A percentile compares a stretch with the other conserved stretches of the same genome.
phyloP scores from a whole-genome alignment of 2,329 filamentous ascomycete genomes.

The Trichoderma cornu-damae region DNA sequence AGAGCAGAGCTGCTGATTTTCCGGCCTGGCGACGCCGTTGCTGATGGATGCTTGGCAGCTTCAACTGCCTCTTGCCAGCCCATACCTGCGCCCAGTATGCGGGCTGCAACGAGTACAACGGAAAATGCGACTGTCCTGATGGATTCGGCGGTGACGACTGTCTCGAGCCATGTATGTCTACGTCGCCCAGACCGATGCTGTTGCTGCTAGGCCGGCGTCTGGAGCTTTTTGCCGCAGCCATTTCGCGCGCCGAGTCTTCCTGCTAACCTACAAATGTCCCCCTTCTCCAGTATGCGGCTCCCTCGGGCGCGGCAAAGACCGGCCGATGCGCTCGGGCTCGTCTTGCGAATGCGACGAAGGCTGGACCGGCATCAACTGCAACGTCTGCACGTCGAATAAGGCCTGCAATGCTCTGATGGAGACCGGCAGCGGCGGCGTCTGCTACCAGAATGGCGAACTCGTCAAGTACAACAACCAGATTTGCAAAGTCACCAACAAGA shows the following conservation, averaged over 20 bases:
- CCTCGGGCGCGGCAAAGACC: conserved; percentile 71
- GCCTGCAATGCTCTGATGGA: conserved; percentile 89
- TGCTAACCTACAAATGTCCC: background rate
- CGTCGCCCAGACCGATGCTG: background rate
- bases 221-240: background rate
- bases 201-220: background rate
- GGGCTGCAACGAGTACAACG: conserved; percentile 80
- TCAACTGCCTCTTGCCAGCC: conserved; percentile 94
- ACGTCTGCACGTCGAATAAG: conserved; percentile 77
- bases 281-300: conserved; percentile 70
- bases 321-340: conserved; percentile 65
- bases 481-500: conserved; percentile 93
- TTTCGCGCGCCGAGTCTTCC: background rate
- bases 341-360: conserved; percentile 84
- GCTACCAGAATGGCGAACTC: conserved; percentile 84
- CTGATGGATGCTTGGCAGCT: conserved; percentile 51
- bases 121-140: conserved; percentile 85
- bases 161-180: conserved; percentile 62
- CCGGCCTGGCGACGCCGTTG: background rate
- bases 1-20: background rate
- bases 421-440: conserved; percentile 73
- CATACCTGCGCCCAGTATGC: conserved; percentile 90
- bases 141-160: conserved; percentile 96
- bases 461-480: conserved; percentile 96
- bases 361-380: conserved; percentile 97